A percentile compares a stretch with the other conserved stretches of the same genome.
Conservation (phyloP, 805 yeast species). For the Henningerozyma blattae region DNA sequence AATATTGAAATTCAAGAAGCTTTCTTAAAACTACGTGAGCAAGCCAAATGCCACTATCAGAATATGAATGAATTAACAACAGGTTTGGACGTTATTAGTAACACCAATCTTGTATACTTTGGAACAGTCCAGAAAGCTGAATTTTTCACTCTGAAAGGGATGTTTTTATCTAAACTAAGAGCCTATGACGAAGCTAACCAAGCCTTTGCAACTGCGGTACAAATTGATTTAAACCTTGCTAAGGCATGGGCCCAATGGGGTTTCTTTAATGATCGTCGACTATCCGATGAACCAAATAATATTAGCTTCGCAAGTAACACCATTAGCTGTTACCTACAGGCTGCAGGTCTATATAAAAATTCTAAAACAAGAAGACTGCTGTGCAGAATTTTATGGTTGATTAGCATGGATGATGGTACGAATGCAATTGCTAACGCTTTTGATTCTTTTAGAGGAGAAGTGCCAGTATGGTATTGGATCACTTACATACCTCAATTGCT, state of each 20-base stretch:
- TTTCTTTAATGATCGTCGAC: slow-evolving; percentile 76
- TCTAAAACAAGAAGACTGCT: slow-evolving; percentile 79
- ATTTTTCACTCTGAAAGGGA: slow-evolving; percentile 93
- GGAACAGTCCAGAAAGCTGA: slow-evolving; percentile 98
- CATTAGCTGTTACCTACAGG: slow-evolving; percentile 89
- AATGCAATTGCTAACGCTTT: slow-evolving; percentile 80
- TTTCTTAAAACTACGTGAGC: slow-evolving; percentile 87
- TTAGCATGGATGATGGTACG: slow-evolving; percentile 75
- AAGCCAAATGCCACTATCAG: slow-evolving; percentile 94
- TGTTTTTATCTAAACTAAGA: slow-evolving; percentile 86
- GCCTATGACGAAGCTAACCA: slow-evolving; percentile 94
- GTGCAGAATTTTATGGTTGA: slow-evolving; percentile 86
- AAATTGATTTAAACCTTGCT: slow-evolving; percentile 83
- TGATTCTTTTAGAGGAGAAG: slow-evolving; percentile 87
- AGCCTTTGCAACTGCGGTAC: slow-evolving; percentile 96
- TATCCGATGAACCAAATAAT: slow-evolving; percentile 73
- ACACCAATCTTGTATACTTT: slow-evolving; percentile 90
- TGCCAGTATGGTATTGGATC: slow-evolving; percentile 99
- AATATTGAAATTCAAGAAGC: slow-evolving; percentile 98
- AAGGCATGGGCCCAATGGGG: slow-evolving; percentile 99
- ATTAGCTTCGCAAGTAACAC: slow-evolving; percentile 86
- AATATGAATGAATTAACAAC: slow-evolving; percentile 84
- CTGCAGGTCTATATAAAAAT: slow-evolving; percentile 91
- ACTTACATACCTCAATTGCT: slow-evolving; percentile 91
- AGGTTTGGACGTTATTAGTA: slow-evolving; percentile 92